phyloP scores from a whole-genome alignment of 1,284 basidiomycete species.

The Mycena citricolor region DNA sequence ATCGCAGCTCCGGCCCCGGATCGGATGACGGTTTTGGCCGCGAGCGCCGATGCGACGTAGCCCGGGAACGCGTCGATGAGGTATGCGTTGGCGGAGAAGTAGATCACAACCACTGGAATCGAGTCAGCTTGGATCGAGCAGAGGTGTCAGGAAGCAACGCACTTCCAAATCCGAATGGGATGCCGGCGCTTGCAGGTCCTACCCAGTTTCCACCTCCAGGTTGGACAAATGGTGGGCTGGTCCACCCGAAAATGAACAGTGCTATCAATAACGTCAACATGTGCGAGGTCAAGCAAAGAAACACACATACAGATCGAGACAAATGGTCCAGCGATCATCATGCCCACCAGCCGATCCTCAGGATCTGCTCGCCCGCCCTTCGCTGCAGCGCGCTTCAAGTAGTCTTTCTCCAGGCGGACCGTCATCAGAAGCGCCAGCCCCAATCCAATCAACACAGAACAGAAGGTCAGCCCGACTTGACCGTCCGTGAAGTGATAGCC shows the following conservation, averaged over 20 bases:
- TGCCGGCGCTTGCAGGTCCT: slow-evolving; percentile 42
- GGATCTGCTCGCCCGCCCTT: slow-evolving; percentile 37
- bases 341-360: slow-evolving; percentile 44
- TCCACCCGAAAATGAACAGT: slow-evolving; percentile 46
- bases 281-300: background rate
- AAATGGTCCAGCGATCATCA: slow-evolving; percentile 35
- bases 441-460: slow-evolving; percentile 45
- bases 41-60: slow-evolving; percentile 31
- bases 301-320: slow-evolving; percentile 20
- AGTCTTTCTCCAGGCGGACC: slow-evolving; percentile 37
- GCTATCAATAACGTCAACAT: slow-evolving; percentile 17
- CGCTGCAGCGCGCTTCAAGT: slow-evolving; percentile 19
- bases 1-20: slow-evolving; percentile 47
- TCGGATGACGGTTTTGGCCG: slow-evolving; percentile 41
- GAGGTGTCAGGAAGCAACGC: background rate
- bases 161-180: slow-evolving; percentile 48
- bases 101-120: slow-evolving; percentile 38
- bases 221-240: slow-evolving; percentile 28
- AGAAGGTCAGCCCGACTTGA: slow-evolving; percentile 43
- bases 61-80: slow-evolving; percentile 43
- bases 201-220: slow-evolving; percentile 39
- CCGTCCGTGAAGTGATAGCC: slow-evolving; percentile 42
- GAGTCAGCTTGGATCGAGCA: background rate
- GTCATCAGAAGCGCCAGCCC: slow-evolving; percentile 37
- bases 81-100: slow-evolving; percentile 41